Base-by-base conservation (phyloP, 2,329 filamentous ascomycete species). In the Endoconidiophora polonica region DNA sequence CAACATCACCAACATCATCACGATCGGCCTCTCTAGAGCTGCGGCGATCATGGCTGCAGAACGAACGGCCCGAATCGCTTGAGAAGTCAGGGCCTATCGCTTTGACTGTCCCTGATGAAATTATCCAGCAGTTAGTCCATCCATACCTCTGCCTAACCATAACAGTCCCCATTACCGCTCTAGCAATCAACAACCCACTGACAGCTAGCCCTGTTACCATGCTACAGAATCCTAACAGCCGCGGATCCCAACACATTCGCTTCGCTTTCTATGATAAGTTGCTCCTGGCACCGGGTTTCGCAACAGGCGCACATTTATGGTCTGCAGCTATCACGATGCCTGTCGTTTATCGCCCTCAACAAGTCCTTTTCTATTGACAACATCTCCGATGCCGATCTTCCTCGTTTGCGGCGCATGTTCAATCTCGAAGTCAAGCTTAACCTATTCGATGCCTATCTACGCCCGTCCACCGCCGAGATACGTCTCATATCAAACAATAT, bases 401-500 rank as follows among this genome's bases (percentile, higher is more conserved):
- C 73, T 42, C 64, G 63, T 18, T 67, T 90, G 29, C 81, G 83
- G 51, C 70, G 69, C 18, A 68, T 76, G 23, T 88, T 91, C 59
- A 72, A 76, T 6, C 71, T 71, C 46, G 79, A 88, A 60, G 74
- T 82, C 56, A 84, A 86, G 63, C 75, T 83, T 52, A 86, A 85
- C 64, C 69, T 86, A 45, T 90, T 88, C 61, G 78, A 85, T 57
- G 77, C 80, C 36, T 88, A 85, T 60, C 62, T 86, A 47, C 75
- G 81, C 16, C 84, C 85, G 3, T 73, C 65, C 53, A 72, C 75
- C 58, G 88, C 81, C 4, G 69, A 84, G 42, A 74, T 94, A 58
- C 88, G 83, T 60, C 70, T 94, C 47, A 79, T 93, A 10, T 91
- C 85, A 37, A 86, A 81, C 46, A 87, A 83, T 4, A 85, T 85